Evolutionary conservation across 2,329 filamentous ascomycete genomes (phyloP).

Genomic region (Monosporascus sp.): DNA sequence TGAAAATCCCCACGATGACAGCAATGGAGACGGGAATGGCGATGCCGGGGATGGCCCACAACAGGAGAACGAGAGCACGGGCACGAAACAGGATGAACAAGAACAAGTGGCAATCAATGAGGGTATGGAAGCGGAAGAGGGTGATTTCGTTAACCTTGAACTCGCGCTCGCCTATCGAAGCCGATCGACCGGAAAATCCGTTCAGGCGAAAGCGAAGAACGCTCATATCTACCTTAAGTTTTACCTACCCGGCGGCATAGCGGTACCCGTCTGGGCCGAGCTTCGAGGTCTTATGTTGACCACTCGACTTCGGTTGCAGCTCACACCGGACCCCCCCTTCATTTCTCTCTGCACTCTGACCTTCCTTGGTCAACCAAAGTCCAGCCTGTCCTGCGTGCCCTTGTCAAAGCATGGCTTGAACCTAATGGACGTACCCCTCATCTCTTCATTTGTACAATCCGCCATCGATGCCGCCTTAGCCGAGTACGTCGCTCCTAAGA

Average conservation of each 20-base stretch:
- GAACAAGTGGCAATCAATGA: conserved; percentile 37
- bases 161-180: conserved; percentile 69
- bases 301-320: conserved; percentile 62
- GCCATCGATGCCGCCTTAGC: conserved; percentile 69
- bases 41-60: conserved; percentile 28
- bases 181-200: conserved; percentile 52
- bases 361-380: conserved; percentile 70
- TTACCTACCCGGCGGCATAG: conserved; percentile 54
- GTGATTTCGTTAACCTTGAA: conserved; percentile 73
- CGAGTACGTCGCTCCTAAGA: conserved; percentile 73
- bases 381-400: conserved; percentile 64
- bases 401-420: conserved; percentile 65
- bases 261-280: conserved; percentile 68
- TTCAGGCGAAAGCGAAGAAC: conserved; percentile 61
- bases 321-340: conserved; percentile 72
- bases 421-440: conserved; percentile 69
- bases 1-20: conserved; percentile 22
- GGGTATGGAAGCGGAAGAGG: conserved; percentile 71
- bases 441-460: conserved; percentile 70
- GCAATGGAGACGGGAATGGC: conserved; percentile 22
- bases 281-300: conserved; percentile 67
- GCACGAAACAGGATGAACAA: conserved; percentile 30
- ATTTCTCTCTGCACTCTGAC: conserved; percentile 70
- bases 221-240: conserved; percentile 69
- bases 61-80: conserved; percentile 19